phyloP scores from a whole-genome alignment of 495 filamentous ascomycete species.

The Hyaloscypha bicolor region DNA sequence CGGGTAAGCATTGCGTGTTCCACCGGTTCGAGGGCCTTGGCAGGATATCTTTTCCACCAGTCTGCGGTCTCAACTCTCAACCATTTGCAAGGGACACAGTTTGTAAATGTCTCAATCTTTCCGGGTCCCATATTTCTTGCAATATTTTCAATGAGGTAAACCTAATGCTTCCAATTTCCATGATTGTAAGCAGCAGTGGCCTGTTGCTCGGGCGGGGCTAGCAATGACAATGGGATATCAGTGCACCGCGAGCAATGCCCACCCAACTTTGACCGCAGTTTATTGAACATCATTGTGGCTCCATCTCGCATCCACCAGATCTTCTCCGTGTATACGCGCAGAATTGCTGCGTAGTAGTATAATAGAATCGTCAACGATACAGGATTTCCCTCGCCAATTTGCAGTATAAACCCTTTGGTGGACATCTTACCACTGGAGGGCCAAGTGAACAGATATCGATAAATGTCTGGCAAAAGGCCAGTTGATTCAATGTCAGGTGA shows the following conservation, averaged over 20 bases:
- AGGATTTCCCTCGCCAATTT: conserved; percentile 5
- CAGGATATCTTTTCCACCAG: not conserved
- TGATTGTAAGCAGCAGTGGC: not conserved
- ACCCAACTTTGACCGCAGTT: not conserved
- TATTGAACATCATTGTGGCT: conserved; percentile 13
- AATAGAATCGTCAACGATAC: conserved; percentile 8
- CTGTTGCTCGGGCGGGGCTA: not conserved
- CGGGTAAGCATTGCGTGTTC: not conserved
- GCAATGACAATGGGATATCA: not conserved
- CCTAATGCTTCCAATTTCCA: not conserved
- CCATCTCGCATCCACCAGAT: conserved; percentile 23
- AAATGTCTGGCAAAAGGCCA: conserved; percentile 7
- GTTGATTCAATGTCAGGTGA: conserved; percentile 1
- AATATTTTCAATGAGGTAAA: not conserved
- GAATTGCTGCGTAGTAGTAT: conserved; percentile 18
- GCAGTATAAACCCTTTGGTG: conserved; percentile 10
- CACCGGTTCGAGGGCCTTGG: not conserved
- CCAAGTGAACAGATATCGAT: conserved; percentile 17
- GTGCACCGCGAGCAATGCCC: conserved; percentile 9
- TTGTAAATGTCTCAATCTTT: too few species aligned
- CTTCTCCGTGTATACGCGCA: not conserved
- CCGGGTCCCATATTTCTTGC: not conserved
- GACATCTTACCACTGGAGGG: not conserved
- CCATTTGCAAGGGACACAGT: not conserved
- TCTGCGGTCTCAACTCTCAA: not conserved